Conservation (phyloP, 2,329 filamentous ascomycete species). For the Tolypocladium amazonense region DNA sequence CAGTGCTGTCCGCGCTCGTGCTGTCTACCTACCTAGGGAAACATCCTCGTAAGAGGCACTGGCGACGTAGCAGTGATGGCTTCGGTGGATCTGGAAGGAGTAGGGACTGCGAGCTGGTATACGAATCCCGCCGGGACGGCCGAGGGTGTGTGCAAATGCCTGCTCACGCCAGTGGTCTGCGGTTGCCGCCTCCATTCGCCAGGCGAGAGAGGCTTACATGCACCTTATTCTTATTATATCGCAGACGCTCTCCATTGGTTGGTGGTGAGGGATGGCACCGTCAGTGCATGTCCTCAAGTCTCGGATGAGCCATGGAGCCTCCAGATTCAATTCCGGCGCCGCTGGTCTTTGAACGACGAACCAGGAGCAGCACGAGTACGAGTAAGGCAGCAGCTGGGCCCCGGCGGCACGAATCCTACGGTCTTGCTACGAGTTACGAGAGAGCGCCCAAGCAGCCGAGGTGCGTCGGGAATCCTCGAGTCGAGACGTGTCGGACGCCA, state of each 20-base stretch:
- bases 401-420: background rate
- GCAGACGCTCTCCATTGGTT: background rate
- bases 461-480: background rate
- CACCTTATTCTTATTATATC: background rate
- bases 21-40: background rate
- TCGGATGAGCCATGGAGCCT: too few species aligned
- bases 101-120: background rate
- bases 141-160: background rate
- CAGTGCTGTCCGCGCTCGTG: background rate
- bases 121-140: background rate
- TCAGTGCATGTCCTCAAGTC: background rate
- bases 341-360: background rate
- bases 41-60: background rate
- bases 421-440: background rate
- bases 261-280: background rate
- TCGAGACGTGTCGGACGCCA: background rate
- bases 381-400: background rate
- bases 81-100: background rate
- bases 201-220: background rate
- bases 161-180: background rate
- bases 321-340: background rate
- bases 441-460: background rate
- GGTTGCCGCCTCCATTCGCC: background rate
- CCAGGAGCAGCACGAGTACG: background rate
- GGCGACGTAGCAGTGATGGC: background rate